These are phyloP conservation scores for Xerocomus cyaneibrunnescens DNA, from an alignment of 1,284 basidiomycete species.

Conservation along the genomic window DNA sequence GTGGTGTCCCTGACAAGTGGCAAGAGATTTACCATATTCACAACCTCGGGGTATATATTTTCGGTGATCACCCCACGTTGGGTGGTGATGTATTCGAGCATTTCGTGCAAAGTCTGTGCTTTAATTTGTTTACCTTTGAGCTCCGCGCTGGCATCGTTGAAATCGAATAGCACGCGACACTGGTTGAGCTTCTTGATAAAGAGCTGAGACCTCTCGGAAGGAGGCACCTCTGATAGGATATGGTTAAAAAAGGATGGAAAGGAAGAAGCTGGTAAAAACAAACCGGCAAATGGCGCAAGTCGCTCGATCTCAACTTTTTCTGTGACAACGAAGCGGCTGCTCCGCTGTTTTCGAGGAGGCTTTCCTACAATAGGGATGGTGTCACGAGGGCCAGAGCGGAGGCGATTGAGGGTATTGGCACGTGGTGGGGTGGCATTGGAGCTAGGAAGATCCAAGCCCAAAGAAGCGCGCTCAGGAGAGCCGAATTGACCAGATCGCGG, in stretches of 20 bases:
- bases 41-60: constrained; percentile 97
- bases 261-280: neutral
- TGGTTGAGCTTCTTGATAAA: constrained; percentile 96
- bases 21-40: constrained; percentile 79
- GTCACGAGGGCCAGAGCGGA: constrained; percentile 81
- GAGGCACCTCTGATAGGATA: constrained; percentile 73
- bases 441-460: constrained; percentile 45
- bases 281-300: constrained; percentile 90
- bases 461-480: constrained; percentile 53
- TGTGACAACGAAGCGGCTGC: constrained; percentile 93
- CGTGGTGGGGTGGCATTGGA: constrained; percentile 57
- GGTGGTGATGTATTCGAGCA: constrained; percentile 99
- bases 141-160: constrained; percentile 96
- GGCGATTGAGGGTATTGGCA: constrained; percentile 62
- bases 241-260: constrained; percentile 6
- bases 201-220: constrained; percentile 85
- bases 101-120: constrained; percentile 95
- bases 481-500: constrained; percentile 42
- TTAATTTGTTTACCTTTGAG: constrained; percentile 99
- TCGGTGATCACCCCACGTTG: constrained; percentile 97
- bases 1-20: constrained; percentile 10
- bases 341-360: constrained; percentile 93
- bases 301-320: constrained; percentile 97
- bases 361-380: constrained; percentile 95
- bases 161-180: constrained; percentile 97